Base-by-base conservation (phyloP, 1,284 basidiomycete species). In the Apiotrichum mycotoxinovorans region DNA sequence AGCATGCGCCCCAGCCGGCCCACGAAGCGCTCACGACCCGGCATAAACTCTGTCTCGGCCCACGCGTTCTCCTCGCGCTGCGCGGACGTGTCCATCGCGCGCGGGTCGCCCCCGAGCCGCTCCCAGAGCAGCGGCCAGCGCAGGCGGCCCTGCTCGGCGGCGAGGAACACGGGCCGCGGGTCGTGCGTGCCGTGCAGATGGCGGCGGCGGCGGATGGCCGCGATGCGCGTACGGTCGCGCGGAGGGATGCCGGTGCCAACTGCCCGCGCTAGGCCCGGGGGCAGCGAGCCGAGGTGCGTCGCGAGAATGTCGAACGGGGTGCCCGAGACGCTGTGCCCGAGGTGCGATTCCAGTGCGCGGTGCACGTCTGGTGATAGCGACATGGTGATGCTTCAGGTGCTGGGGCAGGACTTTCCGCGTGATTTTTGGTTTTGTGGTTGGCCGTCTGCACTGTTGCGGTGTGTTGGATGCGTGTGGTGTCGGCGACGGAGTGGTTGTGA, bases 71-170 rank as follows among this genome's bases (percentile, higher is more conserved):
- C 70, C 17, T 70, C 71, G 8, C 51, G 51, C 23, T 69, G 68
- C n/a, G 54, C 56, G 12, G 56, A 56, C 2, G 55, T 40, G 14
- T 51, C 54, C 18, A 54, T 57, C 12, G 58, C 56, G 25, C 54
- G 58, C 14, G 61, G 54, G 35, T 62, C 60, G 22, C 75, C 75
- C 18, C 75, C 75, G 37, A 74, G 50, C 2, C 73, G 61, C 54
- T 76, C 75, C 73, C 73, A 77, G 1, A 76, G 61, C 9, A 75
- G 51, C 11, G 74, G 74, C 70, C 73, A 76, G 17, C 75, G 57
- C 22, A 71, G 57, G 34, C 74, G 58, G 1, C 70, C 73, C 46
- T 62, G 57, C 15, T 62, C 62, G 1, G 68, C 66, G 2, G 45
- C 22, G 2, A 76, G 58, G 1, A 56, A 34, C 0, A n/a, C 26